These are phyloP conservation scores for Keqinozyma sinolaborantium DNA, from an alignment of 1,139 yeast genomes.

Conservation along the genomic window DNA sequence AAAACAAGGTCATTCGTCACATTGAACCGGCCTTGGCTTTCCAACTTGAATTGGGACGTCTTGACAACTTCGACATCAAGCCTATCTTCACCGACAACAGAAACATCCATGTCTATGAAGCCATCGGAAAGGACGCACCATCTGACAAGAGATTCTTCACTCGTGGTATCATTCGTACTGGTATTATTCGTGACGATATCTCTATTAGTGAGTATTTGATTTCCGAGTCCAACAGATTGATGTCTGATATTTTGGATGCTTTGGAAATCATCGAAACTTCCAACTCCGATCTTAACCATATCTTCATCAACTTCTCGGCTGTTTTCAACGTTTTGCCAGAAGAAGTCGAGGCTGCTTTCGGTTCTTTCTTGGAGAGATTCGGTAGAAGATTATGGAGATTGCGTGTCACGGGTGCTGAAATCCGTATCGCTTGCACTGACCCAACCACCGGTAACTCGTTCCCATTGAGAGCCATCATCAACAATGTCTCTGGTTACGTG, in stretches of 20 bases:
- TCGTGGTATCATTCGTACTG: slow-evolving; percentile 96
- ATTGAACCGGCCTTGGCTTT: slow-evolving; percentile 97
- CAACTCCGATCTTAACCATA: slow-evolving; percentile 93
- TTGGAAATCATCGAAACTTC: slow-evolving; percentile 92
- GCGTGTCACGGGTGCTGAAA: slow-evolving; percentile 96
- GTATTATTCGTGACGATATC: slow-evolving; percentile 87
- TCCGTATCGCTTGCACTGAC: slow-evolving; percentile 92
- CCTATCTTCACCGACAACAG: slow-evolving; percentile 96
- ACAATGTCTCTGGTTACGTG: slow-evolving; percentile 95
- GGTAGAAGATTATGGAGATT: slow-evolving; percentile 97
- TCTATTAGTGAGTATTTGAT: slow-evolving; percentile 91
- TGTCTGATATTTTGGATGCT: slow-evolving; percentile 93
- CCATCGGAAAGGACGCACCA: slow-evolving; percentile 89
- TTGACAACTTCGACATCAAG: slow-evolving; percentile 90
- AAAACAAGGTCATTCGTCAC: slow-evolving; percentile 92
- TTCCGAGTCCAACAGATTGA: slow-evolving; percentile 92
- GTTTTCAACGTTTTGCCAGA: slow-evolving; percentile 90
- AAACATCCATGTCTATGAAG: slow-evolving; percentile 96
- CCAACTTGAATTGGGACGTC: slow-evolving; percentile 92
- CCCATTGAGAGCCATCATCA: slow-evolving; percentile 95
- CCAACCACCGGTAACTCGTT: slow-evolving; percentile 81
- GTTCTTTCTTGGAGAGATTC: slow-evolving; percentile 94
- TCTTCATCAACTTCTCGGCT: slow-evolving; percentile 93
- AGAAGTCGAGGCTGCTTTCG: slow-evolving; percentile 97
- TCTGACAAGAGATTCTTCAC: slow-evolving; percentile 95